A percentile compares a stretch with the other conserved stretches of the same genome.
These are phyloP conservation scores for Xylaria venustula DNA, from an alignment of 495 filamentous ascomycete species.

Conservation along the genomic window DNA sequence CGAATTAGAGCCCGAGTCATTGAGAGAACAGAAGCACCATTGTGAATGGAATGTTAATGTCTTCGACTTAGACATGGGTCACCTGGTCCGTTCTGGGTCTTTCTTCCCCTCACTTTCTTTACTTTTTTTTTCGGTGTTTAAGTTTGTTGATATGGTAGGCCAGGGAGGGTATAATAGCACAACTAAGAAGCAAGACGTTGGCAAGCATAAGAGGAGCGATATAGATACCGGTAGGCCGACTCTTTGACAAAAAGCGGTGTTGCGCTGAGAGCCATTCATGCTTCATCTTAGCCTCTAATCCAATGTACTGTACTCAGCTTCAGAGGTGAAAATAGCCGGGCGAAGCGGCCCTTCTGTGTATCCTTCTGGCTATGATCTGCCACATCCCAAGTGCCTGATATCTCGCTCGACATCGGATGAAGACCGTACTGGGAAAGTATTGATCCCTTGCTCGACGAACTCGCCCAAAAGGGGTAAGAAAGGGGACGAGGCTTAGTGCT, in stretches of 20 bases:
- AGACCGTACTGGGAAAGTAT: not conserved
- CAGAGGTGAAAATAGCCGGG: conserved; percentile 8
- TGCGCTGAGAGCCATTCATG: conserved; percentile 1
- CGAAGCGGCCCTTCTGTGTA: not conserved
- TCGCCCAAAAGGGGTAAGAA: conserved; percentile 11
- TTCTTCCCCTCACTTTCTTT: not conserved
- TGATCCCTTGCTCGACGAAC: not conserved
- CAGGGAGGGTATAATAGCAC: not conserved
- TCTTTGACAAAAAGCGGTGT: not conserved
- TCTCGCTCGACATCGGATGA: not conserved
- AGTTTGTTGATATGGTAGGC: not conserved
- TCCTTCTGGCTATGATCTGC: not conserved
- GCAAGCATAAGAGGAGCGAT: not conserved
- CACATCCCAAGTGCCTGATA: not conserved
- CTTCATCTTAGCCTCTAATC: too few relatives aligned
- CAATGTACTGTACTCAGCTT: not conserved
- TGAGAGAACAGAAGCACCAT: not conserved
- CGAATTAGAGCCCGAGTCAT: not conserved
- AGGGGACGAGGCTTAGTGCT: conserved; percentile 1
- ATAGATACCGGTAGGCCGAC: too few relatives aligned
- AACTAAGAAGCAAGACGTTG: not conserved
- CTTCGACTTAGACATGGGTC: not conserved
- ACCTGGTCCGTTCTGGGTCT: not conserved
- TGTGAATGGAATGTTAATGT: not conserved
- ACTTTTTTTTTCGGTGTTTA: not conserved